Evolutionary conservation across 2,329 filamentous ascomycete species (phyloP), one percentile per base, ranked within the genome.

Genomic region (Aspergillus brunneoviolaceus): DNA sequence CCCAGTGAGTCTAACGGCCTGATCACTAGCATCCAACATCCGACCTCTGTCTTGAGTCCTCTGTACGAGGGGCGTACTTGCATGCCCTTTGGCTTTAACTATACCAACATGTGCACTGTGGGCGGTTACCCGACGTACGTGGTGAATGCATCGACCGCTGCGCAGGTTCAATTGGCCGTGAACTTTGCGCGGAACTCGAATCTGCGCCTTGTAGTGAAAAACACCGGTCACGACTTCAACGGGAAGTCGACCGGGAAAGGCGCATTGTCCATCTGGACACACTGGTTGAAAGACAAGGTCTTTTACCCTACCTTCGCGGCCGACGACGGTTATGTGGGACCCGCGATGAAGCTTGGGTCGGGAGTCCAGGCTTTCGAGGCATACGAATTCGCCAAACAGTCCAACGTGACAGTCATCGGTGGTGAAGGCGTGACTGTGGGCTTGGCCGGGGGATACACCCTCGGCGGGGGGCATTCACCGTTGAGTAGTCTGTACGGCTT

Each of bases 161-260:
- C 64, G 11, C 69, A 78, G 58, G 71, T 73, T 56, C 73, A 72
- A 60, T 70, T 75, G 29, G 77, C 74, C 11, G 63, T 69, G 2
- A 67, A 67, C 21, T 66, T 68, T 56, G 63, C 64, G 21, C 69
- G 64, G n/a, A 67, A 72, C 49, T 59, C 68, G 5, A 68, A 68
- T 39, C 68, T 77, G 14, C 74, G 73, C 7, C 60, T 76, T 9
- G 71, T 70, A 5, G 69, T 77, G 21, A 80, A 79, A 64, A 81
- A 79, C 49, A 81, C 80, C 1, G 79, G 80, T 1, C 79, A 81
- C 61, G 78, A 80, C 63, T 82, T 79, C 58, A 76, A 74, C 31
- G 81, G 79, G 14, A 79, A 80, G 60, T 84, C 82, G 1, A 84
- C 85, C 0, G 86, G 86, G n/a, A 81, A 80, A 55, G 85, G 85